Evolutionary conservation across 192 early-diverging fungal genomes (phyloP), one percentile per base, ranked within the genome.

Genomic region (Entomortierella chlamydospora): DNA sequence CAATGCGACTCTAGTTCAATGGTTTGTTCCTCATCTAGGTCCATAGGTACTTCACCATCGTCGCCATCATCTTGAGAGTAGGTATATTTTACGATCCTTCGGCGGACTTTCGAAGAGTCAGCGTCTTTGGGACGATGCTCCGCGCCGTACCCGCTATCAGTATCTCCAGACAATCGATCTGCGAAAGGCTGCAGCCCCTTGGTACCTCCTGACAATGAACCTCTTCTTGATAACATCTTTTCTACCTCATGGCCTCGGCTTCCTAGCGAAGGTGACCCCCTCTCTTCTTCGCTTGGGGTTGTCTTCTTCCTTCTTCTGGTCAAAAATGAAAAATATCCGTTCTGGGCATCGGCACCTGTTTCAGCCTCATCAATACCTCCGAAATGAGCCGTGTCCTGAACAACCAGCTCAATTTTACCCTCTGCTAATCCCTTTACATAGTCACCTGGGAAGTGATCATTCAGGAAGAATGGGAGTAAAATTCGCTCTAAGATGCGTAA

Each of bases 401-500:
- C 73, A 8, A 85, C 86, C 39, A 84, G 71, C 41, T 85, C 69
- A 12, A 87, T 72, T 28, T 81, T 85, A 23, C 86, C 84, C 29
- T 86, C 74, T 31, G 83, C 61, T 18, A 88, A 50, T 4, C 79
- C 61, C 23, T 82, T 81, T 25, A 69, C 72, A 51, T 88, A 88
- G 47, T 87, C 85, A 13, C 81, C 73, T 12, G 87, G 84, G 56
- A 88, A 88, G 61, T 88, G 87, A 43, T 88, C 87, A 56, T 88
- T 88, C 53, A 88, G 29, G 30, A 88, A 85, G 55, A 85, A 88
- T 0, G 87, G 87, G 11, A 84, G 69, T 0, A 85, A 34, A 22
- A 88, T 63, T 20, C 87, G 80, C 12, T 83, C 82, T 9, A 85
- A 28, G 31, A 88, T 70, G 9, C 85, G 83, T 0, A 86, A 39